phyloP scores from a whole-genome alignment of 148 eudicot genomes.

The Dysphania ambrosioides region DNA sequence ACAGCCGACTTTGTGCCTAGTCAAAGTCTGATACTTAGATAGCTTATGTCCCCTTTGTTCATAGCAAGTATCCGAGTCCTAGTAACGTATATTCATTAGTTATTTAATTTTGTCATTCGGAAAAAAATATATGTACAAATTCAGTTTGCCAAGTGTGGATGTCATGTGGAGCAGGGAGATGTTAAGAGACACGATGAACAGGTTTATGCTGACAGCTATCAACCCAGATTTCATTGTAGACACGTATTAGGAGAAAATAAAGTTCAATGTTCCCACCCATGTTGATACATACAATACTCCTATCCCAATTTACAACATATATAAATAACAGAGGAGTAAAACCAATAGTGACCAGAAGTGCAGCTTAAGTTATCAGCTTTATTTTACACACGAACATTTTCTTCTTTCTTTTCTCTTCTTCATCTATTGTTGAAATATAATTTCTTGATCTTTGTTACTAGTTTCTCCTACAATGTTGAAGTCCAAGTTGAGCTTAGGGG shows the following conservation, averaged over 20 bases:
- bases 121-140: not conserved
- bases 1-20: too few relatives aligned
- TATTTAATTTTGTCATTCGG: not conserved
- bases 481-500: slow-evolving; percentile 25
- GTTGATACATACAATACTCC: not conserved
- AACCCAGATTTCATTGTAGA: slow-evolving; percentile 30
- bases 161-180: slow-evolving; percentile 18
- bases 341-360: not conserved
- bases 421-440: not conserved
- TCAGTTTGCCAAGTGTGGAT: slow-evolving; percentile 31
- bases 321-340: slow-evolving; percentile 21
- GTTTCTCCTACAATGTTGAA: slow-evolving; percentile 36
- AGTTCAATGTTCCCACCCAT: not conserved
- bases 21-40: not conserved
- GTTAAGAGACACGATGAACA: slow-evolving; percentile 39
- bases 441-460: not conserved
- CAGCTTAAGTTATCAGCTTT: slow-evolving; percentile 1
- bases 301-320: slow-evolving; percentile 12
- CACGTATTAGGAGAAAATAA: slow-evolving; percentile 34
- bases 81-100: not conserved
- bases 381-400: not conserved
- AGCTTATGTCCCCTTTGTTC: not conserved
- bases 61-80: not conserved
- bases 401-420: not conserved
- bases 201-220: slow-evolving; percentile 42